Evolutionary conservation across 768 basidiomycete species (phyloP).

Genomic region (Grammothele lineata): DNA sequence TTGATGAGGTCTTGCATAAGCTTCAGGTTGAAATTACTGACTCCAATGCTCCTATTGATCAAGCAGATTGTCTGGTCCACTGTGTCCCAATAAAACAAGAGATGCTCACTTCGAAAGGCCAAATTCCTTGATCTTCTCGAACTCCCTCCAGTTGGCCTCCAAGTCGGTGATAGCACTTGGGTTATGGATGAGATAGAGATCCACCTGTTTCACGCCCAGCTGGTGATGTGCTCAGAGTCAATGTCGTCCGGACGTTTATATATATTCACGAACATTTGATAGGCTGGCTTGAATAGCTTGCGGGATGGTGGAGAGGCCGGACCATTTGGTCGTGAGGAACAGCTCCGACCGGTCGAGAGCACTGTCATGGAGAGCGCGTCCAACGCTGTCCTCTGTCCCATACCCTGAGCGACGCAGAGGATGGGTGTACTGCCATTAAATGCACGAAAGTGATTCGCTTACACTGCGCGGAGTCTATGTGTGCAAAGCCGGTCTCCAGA

Average conservation of each 20-base stretch:
- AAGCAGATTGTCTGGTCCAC: not conserved
- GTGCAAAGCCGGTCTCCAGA: slow-evolving; percentile 54
- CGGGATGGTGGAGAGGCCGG: slow-evolving; percentile 31
- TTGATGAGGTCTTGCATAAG: slow-evolving; percentile 50
- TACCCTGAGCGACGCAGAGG: too few species aligned
- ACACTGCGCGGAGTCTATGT: slow-evolving; percentile 60
- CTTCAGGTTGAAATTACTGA: slow-evolving; percentile 59
- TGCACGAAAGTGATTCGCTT: too few species aligned
- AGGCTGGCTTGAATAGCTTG: slow-evolving; percentile 45
- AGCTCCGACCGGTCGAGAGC: slow-evolving; percentile 32
- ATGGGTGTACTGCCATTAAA: too few species aligned
- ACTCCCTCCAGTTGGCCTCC: slow-evolving; percentile 46
- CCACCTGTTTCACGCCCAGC: slow-evolving; percentile 58
- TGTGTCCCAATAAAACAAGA: not conserved
- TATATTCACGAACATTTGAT: slow-evolving; percentile 38
- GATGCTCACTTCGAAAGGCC: slow-evolving; percentile 32
- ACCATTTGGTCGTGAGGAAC: slow-evolving; percentile 47
- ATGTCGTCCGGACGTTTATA: too few species aligned
- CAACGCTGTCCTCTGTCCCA: slow-evolving; percentile 35
- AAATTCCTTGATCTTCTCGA: slow-evolving; percentile 49
- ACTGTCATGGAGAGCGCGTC: slow-evolving; percentile 31
- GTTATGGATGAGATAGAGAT: slow-evolving; percentile 67
- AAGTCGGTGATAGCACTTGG: slow-evolving; percentile 32
- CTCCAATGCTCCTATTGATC: slow-evolving; percentile 69
- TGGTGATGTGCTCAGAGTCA: too few species aligned